A percentile compares a stretch with the other conserved stretches of the same genome.
Evolutionary conservation across 768 basidiomycete species (phyloP).

Genomic region (Pluteus cervinus): DNA sequence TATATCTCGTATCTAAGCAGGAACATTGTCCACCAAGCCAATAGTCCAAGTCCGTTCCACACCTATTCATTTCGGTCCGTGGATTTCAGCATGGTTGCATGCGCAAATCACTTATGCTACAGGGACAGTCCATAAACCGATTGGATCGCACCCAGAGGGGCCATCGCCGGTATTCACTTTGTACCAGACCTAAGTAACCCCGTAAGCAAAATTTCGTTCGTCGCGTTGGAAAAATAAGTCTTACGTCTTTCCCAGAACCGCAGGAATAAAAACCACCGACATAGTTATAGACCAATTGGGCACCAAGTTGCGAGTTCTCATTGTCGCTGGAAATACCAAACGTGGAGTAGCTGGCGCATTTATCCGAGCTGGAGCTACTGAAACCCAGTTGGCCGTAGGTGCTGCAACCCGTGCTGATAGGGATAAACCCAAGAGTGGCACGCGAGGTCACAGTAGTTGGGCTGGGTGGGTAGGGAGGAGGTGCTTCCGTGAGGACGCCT

Average conservation of each 20-base stretch:
- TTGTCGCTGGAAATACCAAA: slow-evolving; percentile 22
- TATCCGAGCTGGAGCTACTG: slow-evolving; percentile 21
- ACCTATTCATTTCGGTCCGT: no score
- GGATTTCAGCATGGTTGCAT: no score
- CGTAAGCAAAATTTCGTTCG: not conserved
- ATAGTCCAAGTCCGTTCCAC: no score
- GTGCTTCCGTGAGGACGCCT: slow-evolving; percentile 14
- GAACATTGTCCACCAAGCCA: no score
- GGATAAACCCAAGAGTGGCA: slow-evolving; percentile 16
- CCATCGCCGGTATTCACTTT: slow-evolving; percentile 3
- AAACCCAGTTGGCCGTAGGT: slow-evolving; percentile 22
- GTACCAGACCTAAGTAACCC: slow-evolving; percentile 7
- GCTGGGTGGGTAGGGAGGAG: slow-evolving; percentile 11
- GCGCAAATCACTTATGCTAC: no score
- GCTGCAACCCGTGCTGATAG: slow-evolving; percentile 15
- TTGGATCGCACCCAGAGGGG: slow-evolving; percentile 3
- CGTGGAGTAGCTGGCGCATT: slow-evolving; percentile 20
- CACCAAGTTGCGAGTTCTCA: slow-evolving; percentile 24
- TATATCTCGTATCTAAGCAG: no score
- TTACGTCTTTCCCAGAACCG: slow-evolving; percentile 18
- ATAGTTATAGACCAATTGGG: slow-evolving; percentile 17
- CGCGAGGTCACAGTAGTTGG: slow-evolving; percentile 10
- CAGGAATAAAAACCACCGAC: slow-evolving; percentile 26
- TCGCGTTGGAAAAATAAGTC: slow-evolving; percentile 4
- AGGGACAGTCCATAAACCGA: slow-evolving; percentile 7